Percentiles rank a stretch among this genome's conserved stretches.
Evolutionary conservation across 2,329 filamentous ascomycete genomes (phyloP).

Genomic region (Fusarium compactum): DNA sequence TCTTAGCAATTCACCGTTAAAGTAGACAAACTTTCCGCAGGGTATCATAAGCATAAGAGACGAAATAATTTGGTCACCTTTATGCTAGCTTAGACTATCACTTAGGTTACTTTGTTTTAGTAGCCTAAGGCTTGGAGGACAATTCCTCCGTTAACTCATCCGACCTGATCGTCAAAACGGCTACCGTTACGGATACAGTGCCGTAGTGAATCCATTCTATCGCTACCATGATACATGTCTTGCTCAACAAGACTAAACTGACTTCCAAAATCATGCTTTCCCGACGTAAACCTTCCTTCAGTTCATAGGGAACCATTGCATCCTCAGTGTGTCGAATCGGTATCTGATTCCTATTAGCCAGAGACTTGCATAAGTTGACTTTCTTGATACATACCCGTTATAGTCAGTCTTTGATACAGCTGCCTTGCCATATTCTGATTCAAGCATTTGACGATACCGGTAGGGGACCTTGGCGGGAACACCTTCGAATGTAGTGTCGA

Average conservation of each 20-base stretch:
- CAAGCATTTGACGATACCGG: constrained; percentile 68
- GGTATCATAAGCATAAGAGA: too few species aligned
- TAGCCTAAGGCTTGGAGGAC: too few species aligned
- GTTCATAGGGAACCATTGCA: constrained; percentile 50
- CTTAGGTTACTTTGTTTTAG: too few species aligned
- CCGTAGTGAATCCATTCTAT: constrained; percentile 14
- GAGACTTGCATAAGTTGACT: too few species aligned
- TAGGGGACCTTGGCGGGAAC: constrained; percentile 74
- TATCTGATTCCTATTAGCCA: constrained; percentile 51
- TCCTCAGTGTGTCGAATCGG: constrained; percentile 55
- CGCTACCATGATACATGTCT: neutral
- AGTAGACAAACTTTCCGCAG: neutral
- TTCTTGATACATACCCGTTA: constrained; percentile 59
- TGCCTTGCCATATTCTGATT: constrained; percentile 67
- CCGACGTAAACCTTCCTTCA: neutral
- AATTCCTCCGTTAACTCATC: too few species aligned
- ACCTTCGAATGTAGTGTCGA: constrained; percentile 77
- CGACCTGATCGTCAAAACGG: neutral
- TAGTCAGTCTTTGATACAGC: constrained; percentile 65
- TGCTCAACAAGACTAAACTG: neutral
- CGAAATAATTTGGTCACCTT: too few species aligned
- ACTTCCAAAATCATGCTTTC: neutral
- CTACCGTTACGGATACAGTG: neutral
- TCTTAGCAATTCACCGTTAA: neutral
- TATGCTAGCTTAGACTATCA: too few species aligned